phyloP scores from a whole-genome alignment of 208 protist species.

The Balamuthia mandrillaris region DNA sequence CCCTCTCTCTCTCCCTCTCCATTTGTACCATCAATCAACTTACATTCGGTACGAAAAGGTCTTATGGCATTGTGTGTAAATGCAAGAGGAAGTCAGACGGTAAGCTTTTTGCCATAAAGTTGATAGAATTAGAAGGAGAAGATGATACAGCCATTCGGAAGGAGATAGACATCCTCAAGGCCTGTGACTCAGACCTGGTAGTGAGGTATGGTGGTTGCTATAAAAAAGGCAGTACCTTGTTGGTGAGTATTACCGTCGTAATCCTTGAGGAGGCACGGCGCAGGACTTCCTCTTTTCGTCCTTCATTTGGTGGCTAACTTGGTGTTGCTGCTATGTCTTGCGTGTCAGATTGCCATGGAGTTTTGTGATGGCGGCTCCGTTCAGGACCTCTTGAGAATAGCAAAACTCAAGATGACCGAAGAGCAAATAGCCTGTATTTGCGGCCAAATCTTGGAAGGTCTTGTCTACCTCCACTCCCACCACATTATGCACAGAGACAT shows the following conservation, averaged over 20 bases:
- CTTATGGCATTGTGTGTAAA: constrained; percentile 22
- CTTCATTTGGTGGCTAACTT: too few relatives aligned
- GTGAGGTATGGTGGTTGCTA: constrained; percentile 23
- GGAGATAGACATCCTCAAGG: constrained; percentile 18
- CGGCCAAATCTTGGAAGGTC: constrained; percentile 46
- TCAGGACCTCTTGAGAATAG: constrained; percentile 62
- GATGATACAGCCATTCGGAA: constrained; percentile 2
- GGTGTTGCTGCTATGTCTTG: not conserved
- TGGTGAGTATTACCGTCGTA: not conserved
- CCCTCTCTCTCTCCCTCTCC: too few relatives aligned
- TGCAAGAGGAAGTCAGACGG: constrained; percentile 24
- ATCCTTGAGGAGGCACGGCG: not conserved
- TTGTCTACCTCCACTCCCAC: constrained; percentile 53
- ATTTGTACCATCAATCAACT: too few relatives aligned
- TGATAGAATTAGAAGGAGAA: constrained; percentile 17
- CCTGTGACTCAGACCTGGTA: constrained; percentile 22
- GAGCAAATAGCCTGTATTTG: constrained; percentile 58
- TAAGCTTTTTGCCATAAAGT: constrained; percentile 20
- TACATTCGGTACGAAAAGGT: not conserved
- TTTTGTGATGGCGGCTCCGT: constrained; percentile 67
- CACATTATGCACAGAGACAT: constrained; percentile 62
- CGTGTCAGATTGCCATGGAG: constrained; percentile 75
- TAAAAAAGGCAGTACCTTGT: constrained; percentile 1
- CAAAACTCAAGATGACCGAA: constrained; percentile 48
- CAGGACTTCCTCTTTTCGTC: not conserved